Conservation (phyloP, 345 rosid species). For the Moricandia arvensis region DNA sequence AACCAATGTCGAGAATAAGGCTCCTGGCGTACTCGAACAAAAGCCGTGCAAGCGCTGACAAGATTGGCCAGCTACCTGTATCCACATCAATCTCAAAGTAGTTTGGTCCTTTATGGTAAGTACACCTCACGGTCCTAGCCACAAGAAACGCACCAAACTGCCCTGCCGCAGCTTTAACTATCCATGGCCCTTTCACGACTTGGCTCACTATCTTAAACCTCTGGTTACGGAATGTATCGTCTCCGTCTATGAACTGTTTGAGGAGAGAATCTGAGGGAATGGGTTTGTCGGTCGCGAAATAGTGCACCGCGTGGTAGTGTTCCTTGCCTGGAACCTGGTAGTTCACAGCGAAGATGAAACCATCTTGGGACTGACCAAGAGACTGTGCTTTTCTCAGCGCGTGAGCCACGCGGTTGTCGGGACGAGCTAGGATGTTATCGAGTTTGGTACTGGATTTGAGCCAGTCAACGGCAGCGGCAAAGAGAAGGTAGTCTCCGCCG, state of each 20-base stretch:
- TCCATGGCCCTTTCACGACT: conserved; percentile 81
- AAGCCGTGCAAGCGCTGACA: conserved; percentile 52
- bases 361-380: conserved; percentile 48
- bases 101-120: conserved; percentile 64
- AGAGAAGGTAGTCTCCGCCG: conserved; percentile 62
- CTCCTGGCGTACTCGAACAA: conserved; percentile 50
- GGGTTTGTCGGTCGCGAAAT: conserved; percentile 66
- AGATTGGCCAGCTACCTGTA: conserved; percentile 56
- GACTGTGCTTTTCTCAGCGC: conserved; percentile 59
- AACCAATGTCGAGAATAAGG: conserved; percentile 69
- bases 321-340: conserved; percentile 73
- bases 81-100: conserved; percentile 83
- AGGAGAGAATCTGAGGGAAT: conserved; percentile 57
- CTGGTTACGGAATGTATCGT: conserved; percentile 55
- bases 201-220: conserved; percentile 75
- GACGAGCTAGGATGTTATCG: conserved; percentile 63
- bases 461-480: conserved; percentile 86
- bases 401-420: conserved; percentile 65
- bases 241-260: conserved; percentile 55
- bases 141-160: conserved; percentile 62
- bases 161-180: conserved; percentile 68
- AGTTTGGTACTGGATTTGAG: conserved; percentile 59
- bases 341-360: conserved; percentile 72
- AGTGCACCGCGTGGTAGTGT: conserved; percentile 56
- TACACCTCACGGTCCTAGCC: conserved; percentile 61